Base-by-base conservation (phyloP, 352 stramenopile genomes). In the Globisporangium iwayamae region DNA sequence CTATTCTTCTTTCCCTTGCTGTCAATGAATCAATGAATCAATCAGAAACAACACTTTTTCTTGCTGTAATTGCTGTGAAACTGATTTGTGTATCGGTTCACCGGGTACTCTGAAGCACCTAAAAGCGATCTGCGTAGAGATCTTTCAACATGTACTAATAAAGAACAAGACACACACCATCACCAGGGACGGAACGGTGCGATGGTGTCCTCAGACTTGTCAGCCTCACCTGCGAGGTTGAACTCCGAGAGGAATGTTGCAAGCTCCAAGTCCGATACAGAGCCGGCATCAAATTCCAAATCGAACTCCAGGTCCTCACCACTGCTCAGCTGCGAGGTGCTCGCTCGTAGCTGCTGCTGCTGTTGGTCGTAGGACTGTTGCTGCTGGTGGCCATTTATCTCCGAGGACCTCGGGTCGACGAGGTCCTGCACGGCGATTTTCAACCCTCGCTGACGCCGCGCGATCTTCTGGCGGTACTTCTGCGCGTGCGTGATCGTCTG, bases 401-500 rank as follows among this genome's bases (percentile, higher is more conserved):
- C 13, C 20, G 48, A 55, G 4, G 4, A 34, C 14, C 48, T 38
- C 13, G 48, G 48, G 5, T 55, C 48, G 0, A 13, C 13, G 13
- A 55, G 16, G 48, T 55, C 48, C 14, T 38, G 48, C 25, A 55
- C 48, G 48, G 48, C 30, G 25, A 55, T 55, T 25, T 25, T 14
- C 25, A 55, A 13, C 9, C 25, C 25, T 13, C 48, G 25, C 13
- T 38, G 48, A 13, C 25, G 48, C 2, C 48, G 25, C 25, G 48
- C 48, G 67, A 93, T 91, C 76, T 93, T 91, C 68, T 93, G 81
- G 47, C 80, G 81, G 64, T 93, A 90, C 70, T 93, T 93, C 47
- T 93, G 83, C 65, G 81, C 83, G 63, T 93, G 83, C 25, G 83
- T 91, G 81, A 91, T 91, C 48, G 98, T 98, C 76, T 99, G 97